Conservation (phyloP, 2,329 filamentous ascomycete genomes). For the Hypoxylon sp. region DNA sequence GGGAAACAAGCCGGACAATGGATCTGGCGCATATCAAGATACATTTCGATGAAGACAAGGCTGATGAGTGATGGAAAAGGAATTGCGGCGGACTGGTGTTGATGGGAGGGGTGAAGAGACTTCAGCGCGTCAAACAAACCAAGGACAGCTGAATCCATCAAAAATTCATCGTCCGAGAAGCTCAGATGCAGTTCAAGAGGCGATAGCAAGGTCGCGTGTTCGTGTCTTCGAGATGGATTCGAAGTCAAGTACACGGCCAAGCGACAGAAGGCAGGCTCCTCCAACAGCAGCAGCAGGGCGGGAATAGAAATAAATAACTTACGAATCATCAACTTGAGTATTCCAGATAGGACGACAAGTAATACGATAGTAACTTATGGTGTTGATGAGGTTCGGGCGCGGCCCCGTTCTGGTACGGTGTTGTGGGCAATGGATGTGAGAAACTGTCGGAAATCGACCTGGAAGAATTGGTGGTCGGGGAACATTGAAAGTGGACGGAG, state of each 20-base stretch:
- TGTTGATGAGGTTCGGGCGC: conserved; percentile 38
- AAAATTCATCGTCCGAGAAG: conserved; percentile 38
- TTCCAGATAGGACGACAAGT: conserved; percentile 31
- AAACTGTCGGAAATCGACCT: conserved; percentile 47
- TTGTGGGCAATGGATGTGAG: conserved; percentile 42
- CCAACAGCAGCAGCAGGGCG: conserved; percentile 34
- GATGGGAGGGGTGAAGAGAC: conserved; percentile 30
- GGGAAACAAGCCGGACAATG: conserved; percentile 48
- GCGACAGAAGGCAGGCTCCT: conserved; percentile 31
- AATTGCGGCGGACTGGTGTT: conserved; percentile 48
- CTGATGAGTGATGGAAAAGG: conserved; percentile 55
- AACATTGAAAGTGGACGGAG: conserved; percentile 40
- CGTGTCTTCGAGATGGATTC: conserved; percentile 43
- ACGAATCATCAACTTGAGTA: conserved; percentile 46
- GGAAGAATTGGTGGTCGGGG: conserved; percentile 42
- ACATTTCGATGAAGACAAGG: conserved; percentile 58
- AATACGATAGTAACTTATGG: conserved; percentile 31
- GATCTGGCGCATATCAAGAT: conserved; percentile 48
- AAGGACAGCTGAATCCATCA: conserved; percentile 41
- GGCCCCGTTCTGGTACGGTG: conserved; percentile 43
- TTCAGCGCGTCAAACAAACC: conserved; percentile 40
- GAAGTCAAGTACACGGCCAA: conserved; percentile 43
- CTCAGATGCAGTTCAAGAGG: conserved; percentile 38
- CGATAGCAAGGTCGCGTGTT: conserved; percentile 45
- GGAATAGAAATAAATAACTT: conserved; percentile 42